phyloP scores from a whole-genome alignment of 306 rosid species.

The Alnus rubra region DNA sequence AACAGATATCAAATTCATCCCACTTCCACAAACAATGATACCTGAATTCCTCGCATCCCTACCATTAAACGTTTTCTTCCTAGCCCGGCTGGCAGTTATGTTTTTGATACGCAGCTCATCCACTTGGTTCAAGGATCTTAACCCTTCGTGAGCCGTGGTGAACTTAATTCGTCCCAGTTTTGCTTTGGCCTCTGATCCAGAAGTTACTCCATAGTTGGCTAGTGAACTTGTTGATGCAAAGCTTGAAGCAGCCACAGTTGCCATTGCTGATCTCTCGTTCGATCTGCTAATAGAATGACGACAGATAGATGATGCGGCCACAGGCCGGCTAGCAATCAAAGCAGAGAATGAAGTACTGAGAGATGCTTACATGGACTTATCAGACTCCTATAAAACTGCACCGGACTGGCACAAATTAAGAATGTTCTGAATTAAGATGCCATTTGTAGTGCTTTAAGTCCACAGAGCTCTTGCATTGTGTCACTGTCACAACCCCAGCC shows the following conservation, averaged over 20 bases:
- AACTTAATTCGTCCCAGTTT: constrained; percentile 37
- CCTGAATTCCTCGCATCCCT: constrained; percentile 33
- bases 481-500: no score
- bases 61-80: constrained; percentile 18
- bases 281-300: constrained; percentile 19
- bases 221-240: constrained; percentile 41
- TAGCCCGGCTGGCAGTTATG: constrained; percentile 19
- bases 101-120: constrained; percentile 42
- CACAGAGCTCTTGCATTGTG: no score
- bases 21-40: constrained; percentile 42
- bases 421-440: no score
- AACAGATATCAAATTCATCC: constrained; percentile 34
- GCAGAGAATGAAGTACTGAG: no score
- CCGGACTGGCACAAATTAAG: no score
- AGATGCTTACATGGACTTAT: no score
- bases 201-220: constrained; percentile 19
- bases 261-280: constrained; percentile 39
- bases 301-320: not conserved
- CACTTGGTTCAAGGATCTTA: constrained; percentile 52
- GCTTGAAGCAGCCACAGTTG: constrained; percentile 52
- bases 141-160: constrained; percentile 41
- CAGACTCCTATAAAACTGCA: no score
- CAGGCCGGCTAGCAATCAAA: no score
- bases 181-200: constrained; percentile 37
- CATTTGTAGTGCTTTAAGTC: no score